Base-by-base conservation (phyloP, 768 basidiomycete species). In the Boletus pseudopeckii region DNA sequence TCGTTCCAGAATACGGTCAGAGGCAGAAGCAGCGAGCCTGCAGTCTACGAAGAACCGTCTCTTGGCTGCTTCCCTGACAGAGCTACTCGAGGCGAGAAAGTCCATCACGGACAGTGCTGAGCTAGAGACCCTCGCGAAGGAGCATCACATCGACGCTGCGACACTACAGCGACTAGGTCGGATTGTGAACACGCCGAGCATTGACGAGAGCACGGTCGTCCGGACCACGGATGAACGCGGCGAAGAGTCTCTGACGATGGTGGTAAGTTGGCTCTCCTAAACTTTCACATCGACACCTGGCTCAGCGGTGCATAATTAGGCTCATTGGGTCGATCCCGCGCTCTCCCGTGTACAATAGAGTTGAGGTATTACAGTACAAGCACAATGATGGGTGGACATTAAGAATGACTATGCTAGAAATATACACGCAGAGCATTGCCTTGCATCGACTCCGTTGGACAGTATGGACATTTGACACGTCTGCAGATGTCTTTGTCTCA, bases 381-480 rank as follows among this genome's bases (percentile, higher is more conserved):
- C 41, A n/a, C 39, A 32, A 32, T 32, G 43, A 56, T 58, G 48
- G 48, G 46, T 26, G 45, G 24, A 18, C 36, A 43, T 43, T 24
- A 32, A 32, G 18, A 7, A 33, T 24, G 11, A 18, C 24, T 36
- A 50, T 34, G 36, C 69, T 70, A 92, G 61, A 92, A 88, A 69
- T 85, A 75, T 40, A 92, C 81, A 42, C 79, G 80, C 52, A 89
- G 58, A 4, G 88, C 88, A 30, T 72, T 67, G 34, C 66, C 68
- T 33, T 81, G 68, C 40, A 68, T 71, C 5, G 90, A 89, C 69
- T 97, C 95, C 11, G 81, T 72, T 11, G 96, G 96, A 67, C 96
- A 98, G 69, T 98, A 98, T 7, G 96, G 95, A 63, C 96, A 99
- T 68, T 98, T 98, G 54, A 95, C 91, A 4, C 90, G 86, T 22